These are phyloP conservation scores for Austroboletus eburneus DNA, from an alignment of 768 basidiomycete species.

Conservation along the genomic window DNA sequence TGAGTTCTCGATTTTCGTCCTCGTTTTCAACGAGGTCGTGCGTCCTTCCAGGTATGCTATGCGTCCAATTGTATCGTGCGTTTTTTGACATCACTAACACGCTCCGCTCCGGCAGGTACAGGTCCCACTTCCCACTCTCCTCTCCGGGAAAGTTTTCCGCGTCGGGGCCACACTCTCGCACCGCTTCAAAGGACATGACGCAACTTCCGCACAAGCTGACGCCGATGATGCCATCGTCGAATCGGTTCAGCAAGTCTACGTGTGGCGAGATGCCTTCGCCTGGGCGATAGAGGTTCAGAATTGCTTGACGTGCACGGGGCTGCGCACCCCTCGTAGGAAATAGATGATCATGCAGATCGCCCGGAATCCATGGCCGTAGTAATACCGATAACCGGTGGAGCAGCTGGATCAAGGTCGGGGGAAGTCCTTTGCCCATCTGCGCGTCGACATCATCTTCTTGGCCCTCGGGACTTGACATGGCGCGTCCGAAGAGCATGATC, in stretches of 20 bases:
- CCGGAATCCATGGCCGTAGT: slow-evolving; percentile 48
- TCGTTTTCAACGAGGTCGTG: slow-evolving; percentile 54
- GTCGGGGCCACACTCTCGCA: slow-evolving; percentile 4
- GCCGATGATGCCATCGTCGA: slow-evolving; percentile 86
- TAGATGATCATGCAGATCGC: slow-evolving; percentile 48
- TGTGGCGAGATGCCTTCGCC: slow-evolving; percentile 90
- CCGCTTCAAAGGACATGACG: slow-evolving; percentile 67
- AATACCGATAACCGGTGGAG: slow-evolving; percentile 46
- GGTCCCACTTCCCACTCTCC: slow-evolving; percentile 28
- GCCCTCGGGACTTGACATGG: slow-evolving; percentile 7
- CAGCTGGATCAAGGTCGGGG: slow-evolving; percentile 50
- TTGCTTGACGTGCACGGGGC: slow-evolving; percentile 69
- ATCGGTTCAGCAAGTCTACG: slow-evolving; percentile 79
- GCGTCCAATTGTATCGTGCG: slow-evolving; percentile 83
- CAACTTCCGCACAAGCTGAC: slow-evolving; percentile 79
- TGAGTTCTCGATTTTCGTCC: slow-evolving; percentile 16
- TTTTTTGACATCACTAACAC: slow-evolving; percentile 75
- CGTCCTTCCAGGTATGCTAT: slow-evolving; percentile 69
- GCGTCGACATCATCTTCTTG: slow-evolving; percentile 12
- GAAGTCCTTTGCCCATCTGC: slow-evolving; percentile 43
- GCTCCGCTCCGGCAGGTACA: slow-evolving; percentile 75
- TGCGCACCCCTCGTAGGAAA: slow-evolving; percentile 46
- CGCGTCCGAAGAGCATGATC: slow-evolving; percentile 80
- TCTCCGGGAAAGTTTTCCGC: neutral
- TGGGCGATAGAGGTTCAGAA: slow-evolving; percentile 83